These are phyloP conservation scores for Hymenotorrendiella dingleyae DNA, from an alignment of 2,329 filamentous ascomycete genomes.

Conservation along the genomic window DNA sequence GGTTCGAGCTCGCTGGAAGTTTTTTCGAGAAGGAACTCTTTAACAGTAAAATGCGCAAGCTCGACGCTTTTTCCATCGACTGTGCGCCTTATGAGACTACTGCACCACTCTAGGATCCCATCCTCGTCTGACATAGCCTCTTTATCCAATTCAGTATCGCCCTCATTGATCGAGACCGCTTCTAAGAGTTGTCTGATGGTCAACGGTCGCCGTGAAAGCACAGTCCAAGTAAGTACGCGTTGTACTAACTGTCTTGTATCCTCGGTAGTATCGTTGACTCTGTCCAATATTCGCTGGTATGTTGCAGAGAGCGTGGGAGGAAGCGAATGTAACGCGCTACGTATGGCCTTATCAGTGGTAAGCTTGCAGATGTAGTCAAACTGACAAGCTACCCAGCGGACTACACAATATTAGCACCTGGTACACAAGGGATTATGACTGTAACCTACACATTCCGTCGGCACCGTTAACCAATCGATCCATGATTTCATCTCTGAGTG, in stretches of 20 bases:
- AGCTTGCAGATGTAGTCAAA: slow-evolving; percentile 9
- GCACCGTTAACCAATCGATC: not conserved
- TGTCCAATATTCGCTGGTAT: slow-evolving; percentile 10
- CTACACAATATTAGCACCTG: too few species aligned
- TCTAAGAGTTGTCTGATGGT: not conserved
- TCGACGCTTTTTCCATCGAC: not conserved
- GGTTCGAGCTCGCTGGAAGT: too few species aligned
- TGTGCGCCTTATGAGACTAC: not conserved
- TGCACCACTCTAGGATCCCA: not conserved
- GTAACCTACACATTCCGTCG: not conserved
- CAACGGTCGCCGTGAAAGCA: not conserved
- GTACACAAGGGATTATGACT: too few species aligned
- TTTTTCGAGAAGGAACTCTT: not conserved
- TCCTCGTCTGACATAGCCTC: not conserved
- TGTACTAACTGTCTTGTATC: not conserved
- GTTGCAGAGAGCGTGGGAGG: slow-evolving; percentile 4
- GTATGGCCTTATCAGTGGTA: slow-evolving; percentile 12
- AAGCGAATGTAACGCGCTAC: slow-evolving; percentile 1
- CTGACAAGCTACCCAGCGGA: slow-evolving; percentile 8
- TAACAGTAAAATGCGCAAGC: not conserved
- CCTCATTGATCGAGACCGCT: not conserved
- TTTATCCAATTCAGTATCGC: not conserved
- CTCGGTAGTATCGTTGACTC: slow-evolving; percentile 11
- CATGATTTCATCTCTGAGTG: not conserved
- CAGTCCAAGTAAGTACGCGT: not conserved